Evolutionary conservation across 345 rosid species (phyloP).

Genomic region (Carallia brachiata): DNA sequence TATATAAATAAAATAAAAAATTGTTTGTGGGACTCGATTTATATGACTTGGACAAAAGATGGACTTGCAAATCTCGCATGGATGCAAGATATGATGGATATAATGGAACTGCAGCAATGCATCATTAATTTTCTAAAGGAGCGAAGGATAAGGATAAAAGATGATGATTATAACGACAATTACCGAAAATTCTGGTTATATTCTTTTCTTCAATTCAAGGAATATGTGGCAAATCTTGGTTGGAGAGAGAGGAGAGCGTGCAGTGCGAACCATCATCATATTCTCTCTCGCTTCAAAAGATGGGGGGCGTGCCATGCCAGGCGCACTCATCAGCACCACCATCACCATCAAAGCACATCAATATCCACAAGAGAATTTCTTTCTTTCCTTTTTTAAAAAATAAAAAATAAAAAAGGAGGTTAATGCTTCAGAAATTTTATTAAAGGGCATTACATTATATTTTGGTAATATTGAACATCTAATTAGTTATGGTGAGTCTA

Average conservation of each 20-base stretch:
- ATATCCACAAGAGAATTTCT: too few species aligned
- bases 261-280: constrained; percentile 38
- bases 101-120: background rate
- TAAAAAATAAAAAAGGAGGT: too few species aligned
- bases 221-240: constrained; percentile 38
- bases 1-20: too few species aligned
- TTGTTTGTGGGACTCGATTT: background rate
- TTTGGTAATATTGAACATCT: too few species aligned
- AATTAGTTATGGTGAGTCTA: too few species aligned
- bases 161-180: background rate
- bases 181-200: too few species aligned
- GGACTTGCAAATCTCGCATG: background rate
- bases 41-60: background rate
- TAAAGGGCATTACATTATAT: too few species aligned
- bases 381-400: too few species aligned
- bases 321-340: constrained; percentile 37
- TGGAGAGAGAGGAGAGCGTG: constrained; percentile 37
- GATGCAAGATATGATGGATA: background rate
- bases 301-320: constrained; percentile 42
- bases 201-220: constrained; percentile 24
- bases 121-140: background rate
- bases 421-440: too few species aligned
- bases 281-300: constrained; percentile 32
- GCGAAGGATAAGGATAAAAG: constrained; percentile 25
- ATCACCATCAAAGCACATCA: constrained; percentile 6